Evolutionary conservation across 1,139 yeast species (phyloP), one percentile per base, ranked within the genome.

Genomic region (Arxiozyma heterogenica): DNA sequence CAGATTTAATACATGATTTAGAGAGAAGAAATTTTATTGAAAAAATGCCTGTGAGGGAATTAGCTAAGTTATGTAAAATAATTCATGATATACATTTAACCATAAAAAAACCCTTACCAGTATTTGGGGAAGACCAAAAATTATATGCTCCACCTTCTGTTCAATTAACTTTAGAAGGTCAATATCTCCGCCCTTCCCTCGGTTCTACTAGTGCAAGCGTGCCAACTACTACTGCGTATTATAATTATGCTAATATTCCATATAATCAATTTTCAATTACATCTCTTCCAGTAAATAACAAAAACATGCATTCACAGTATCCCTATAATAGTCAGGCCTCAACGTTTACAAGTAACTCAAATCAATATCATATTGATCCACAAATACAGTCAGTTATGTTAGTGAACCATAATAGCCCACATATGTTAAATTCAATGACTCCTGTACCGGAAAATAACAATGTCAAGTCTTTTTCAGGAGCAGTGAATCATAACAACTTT

Each of bases 1-100:
- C 54, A 27, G 55, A 54, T 18, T 39, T 62, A 4, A 51, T 64
- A 9, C 53, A 55, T 34, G 61, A 60, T 38, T 41, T 64, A 44
- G 58, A 57, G 27, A 46, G 38, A 20, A 56, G 54, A 45, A 62
- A 61, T 47, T 58, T 54, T 52, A 21, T 63, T 22, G 53, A 46
- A 8, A 53, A 52, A 9, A 53, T 62, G 7, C 45, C 55, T n/a
- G 43, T 53, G 3, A 45, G 39, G 9, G 59, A 61, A n/a, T 30
- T 64, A 38, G 51, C 51, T 21, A 50, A 50, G 4, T 27, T 62
- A 4, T 61, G 59, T 45, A 52, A 55, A 34, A 41, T 53, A 15
- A 57, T 61, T 3, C 56, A 54, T 17, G 47, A 45, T 17, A 30
- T 56, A 15, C 51, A 41, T 43, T 39, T 47, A 9, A 44, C 47